Evolutionary conservation across 108 stramenopile genomes (phyloP), one percentile per base, ranked within the genome.

Genomic region (Stephanodiscus triporus): DNA sequence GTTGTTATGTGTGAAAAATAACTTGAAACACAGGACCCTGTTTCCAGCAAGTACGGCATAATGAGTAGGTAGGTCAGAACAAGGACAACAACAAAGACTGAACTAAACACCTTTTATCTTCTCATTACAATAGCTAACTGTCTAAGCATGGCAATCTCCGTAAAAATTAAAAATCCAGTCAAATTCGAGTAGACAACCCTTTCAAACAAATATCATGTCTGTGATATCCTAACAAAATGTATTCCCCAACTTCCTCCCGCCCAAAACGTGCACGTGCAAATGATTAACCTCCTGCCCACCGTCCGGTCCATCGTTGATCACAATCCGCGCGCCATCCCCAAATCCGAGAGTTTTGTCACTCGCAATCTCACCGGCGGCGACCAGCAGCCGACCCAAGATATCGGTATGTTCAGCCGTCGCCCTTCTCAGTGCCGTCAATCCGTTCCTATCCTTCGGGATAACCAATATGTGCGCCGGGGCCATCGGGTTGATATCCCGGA

Each of bases 401-500:
- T 90, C 95, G 45, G 87, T 84, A 74, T 99, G 97, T 43, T 93
- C 93, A 22, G 87, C 86, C 14, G 86, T 77, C 8, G 98, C 93
- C 61, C 89, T 93, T 59, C 85, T 72, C 59, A 99, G 61, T 27
- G 91, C 81, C 0, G 96, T 91, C 59, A 99, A 76, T 8, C 97
- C 97, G 63, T 86, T 83, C 8, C 97, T 77, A 82, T 95, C 87
- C 84, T 98, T 99, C 17, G 99, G 99, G 68, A 99, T 99, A 10
- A 99, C 90, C 73, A 99, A 72, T 40, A 99, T 85, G 83, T 99
- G 99, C 7, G 88, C 94, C 8, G 98, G 98, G 30, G 95, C 97
- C 49, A 90, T 82, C 0, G 98, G 97, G 63, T 85, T 89, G 70
- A 99, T 97, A 86, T 99, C 98, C 37, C 86, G 86, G 85, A 99